Evolutionary conservation across 2,329 filamentous ascomycete species (phyloP), one percentile per base, ranked within the genome.

Genomic region (Fusarium armeniacum): DNA sequence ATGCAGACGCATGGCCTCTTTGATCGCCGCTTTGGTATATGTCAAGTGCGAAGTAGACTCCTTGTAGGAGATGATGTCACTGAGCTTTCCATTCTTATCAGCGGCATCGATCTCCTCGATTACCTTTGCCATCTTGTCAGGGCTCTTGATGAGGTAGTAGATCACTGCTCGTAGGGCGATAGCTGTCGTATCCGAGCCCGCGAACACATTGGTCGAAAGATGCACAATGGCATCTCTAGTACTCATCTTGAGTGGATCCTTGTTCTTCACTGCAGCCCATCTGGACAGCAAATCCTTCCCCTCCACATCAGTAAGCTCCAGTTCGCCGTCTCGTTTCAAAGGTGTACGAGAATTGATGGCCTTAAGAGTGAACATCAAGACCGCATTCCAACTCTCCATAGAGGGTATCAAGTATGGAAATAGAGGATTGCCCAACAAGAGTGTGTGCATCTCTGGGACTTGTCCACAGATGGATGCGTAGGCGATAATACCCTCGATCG

Each of bases 1-100:
- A 38, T 73, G 70, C 20, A 73, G 50, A 9, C 67, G 70, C 24
- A 73, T 32, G 0, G 71, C 70, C 26, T 73, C 71, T 11, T 72
- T 73, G 3, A 73, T 65, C 1, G 57, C 53, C 0, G 70, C 71
- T 40, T 70, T 68, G 10, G 69, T 5, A 3, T 73, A 73, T 5
- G 18, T n/a, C 12, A 50, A 33, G 2, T 50, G 22, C 3, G 22
- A 6, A n/a, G 16, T 50, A 28, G 32, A 36, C 8, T 50, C 32
- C 15, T 24, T 53, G 28, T 53, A 44, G 9, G 26, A 43, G 6
- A 53, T 43, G 4, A 7, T 5, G 15, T 43, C 20, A 11, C 35
- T 24, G 35, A 53, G 36, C 0, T 53, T 41, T 4, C 35, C 26
- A 7, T 43, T 11, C n/a, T 30, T 3, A 2, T 41, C 20, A 4